phyloP scores from a whole-genome alignment of 2,329 filamentous ascomycete genomes.

The Aureobasidium sp. region DNA sequence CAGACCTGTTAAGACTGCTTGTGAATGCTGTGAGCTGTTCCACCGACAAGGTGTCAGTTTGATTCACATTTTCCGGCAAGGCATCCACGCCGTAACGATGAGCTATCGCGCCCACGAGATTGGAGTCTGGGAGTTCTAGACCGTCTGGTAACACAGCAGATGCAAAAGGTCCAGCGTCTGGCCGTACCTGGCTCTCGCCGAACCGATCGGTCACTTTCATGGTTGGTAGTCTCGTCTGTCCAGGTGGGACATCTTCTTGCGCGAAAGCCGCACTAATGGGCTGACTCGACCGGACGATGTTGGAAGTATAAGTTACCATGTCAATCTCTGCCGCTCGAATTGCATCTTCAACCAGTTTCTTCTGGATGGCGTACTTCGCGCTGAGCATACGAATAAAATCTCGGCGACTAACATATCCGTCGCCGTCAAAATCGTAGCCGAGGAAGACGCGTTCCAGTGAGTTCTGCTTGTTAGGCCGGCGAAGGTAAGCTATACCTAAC shows the following conservation, averaged over 20 bases:
- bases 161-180: conserved; percentile 1
- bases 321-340: conserved; percentile 68
- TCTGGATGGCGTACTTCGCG: conserved; percentile 84
- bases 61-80: neutral
- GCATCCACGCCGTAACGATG: conserved; percentile 30
- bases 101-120: neutral
- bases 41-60: neutral
- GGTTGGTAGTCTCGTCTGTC: conserved; percentile 18
- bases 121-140: neutral
- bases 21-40: neutral
- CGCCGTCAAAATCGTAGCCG: conserved; percentile 82
- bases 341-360: conserved; percentile 78
- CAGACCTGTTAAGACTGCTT: neutral
- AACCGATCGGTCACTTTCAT: conserved; percentile 27
- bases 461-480: conserved; percentile 51
- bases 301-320: conserved; percentile 19
- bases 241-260: conserved; percentile 27
- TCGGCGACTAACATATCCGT: conserved; percentile 75
- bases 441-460: conserved; percentile 69
- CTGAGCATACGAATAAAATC: conserved; percentile 89
- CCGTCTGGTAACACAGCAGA: conserved; percentile 11
- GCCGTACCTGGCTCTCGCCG: conserved; percentile 21
- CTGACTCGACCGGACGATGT: conserved; percentile 35
- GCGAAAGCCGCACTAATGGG: conserved; percentile 38
- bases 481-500: conserved; percentile 62